Percentiles rank a stretch among this genome's conserved stretches.
phyloP scores from a whole-genome alignment of 257 asterid species.

The Avicennia marina region DNA sequence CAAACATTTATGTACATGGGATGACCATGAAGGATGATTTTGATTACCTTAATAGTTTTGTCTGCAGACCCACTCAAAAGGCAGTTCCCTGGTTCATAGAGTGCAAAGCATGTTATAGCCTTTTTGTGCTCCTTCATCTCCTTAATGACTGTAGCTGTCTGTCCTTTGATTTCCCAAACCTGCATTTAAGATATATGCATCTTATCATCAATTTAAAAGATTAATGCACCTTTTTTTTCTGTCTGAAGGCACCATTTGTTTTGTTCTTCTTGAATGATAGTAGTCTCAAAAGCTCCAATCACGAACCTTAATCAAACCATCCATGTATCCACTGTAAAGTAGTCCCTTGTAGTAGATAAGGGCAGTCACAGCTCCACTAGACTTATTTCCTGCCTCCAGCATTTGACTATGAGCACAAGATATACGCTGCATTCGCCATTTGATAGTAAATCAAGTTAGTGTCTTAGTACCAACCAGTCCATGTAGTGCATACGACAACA shows the following conservation, averaged over 20 bases:
- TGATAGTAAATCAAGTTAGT: constrained; percentile 5
- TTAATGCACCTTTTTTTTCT: background rate
- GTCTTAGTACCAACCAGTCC: background rate
- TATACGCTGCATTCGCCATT: constrained; percentile 62
- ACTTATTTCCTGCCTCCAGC: constrained; percentile 56
- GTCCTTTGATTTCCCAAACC: constrained; percentile 91
- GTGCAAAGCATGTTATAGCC: constrained; percentile 73
- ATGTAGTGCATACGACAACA: background rate
- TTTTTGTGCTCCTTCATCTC: constrained; percentile 63
- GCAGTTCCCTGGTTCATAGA: constrained; percentile 68
- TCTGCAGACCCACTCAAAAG: constrained; percentile 81
- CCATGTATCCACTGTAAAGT: constrained; percentile 74
- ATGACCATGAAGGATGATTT: background rate
- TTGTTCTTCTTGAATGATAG: background rate
- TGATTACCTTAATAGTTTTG: constrained; percentile 69
- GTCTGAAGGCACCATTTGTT: constrained; percentile 2
- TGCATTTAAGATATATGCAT: constrained; percentile 17
- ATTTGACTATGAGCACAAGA: constrained; percentile 89
- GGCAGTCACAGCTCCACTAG: constrained; percentile 75
- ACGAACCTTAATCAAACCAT: constrained; percentile 81
- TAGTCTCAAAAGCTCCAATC: constrained; percentile 9
- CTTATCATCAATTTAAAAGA: background rate
- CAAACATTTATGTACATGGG: background rate
- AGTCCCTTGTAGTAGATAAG: constrained; percentile 78
- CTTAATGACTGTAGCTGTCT: constrained; percentile 52